Evolutionary conservation across 441 rosid genomes (phyloP).

Genomic region (Sinapis alba): DNA sequence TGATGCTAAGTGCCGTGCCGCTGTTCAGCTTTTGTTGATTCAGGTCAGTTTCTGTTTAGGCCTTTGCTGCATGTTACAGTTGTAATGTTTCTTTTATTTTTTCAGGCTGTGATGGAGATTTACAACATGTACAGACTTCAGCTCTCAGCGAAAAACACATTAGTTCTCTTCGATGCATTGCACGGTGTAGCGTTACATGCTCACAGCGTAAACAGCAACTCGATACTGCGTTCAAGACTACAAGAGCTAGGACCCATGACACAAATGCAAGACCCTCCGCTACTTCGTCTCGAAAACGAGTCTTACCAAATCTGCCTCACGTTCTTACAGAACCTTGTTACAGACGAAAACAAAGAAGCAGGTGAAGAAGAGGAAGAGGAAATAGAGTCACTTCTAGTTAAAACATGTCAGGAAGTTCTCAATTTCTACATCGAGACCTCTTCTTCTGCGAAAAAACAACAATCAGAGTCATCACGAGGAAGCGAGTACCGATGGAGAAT

Average conservation of each 20-base stretch:
- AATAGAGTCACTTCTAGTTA: slow-evolving; percentile 73
- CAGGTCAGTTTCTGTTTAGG: slow-evolving; percentile 58
- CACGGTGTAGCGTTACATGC: slow-evolving; percentile 87
- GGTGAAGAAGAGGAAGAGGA: slow-evolving; percentile 64
- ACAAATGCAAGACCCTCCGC: slow-evolving; percentile 99
- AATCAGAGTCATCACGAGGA: slow-evolving; percentile 45
- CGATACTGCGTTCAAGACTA: slow-evolving; percentile 69
- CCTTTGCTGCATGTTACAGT: background rate
- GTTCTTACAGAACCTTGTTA: slow-evolving; percentile 77
- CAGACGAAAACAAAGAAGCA: slow-evolving; percentile 55
- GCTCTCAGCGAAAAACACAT: slow-evolving; percentile 74
- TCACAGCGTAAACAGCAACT: slow-evolving; percentile 73
- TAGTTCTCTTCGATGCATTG: slow-evolving; percentile 83
- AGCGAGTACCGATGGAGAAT: slow-evolving; percentile 63
- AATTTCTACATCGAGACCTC: slow-evolving; percentile 71
- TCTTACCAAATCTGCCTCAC: slow-evolving; percentile 96
- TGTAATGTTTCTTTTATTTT: background rate
- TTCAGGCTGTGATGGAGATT: slow-evolving; percentile 98
- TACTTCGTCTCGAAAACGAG: slow-evolving; percentile 95
- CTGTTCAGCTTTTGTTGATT: slow-evolving; percentile 95
- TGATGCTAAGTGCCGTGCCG: slow-evolving; percentile 98
- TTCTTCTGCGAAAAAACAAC: slow-evolving; percentile 40
- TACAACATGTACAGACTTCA: slow-evolving; percentile 82
- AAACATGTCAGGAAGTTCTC: slow-evolving; percentile 77
- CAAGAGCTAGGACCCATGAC: slow-evolving; percentile 92